These are phyloP conservation scores for Monosporascus sp. DNA, from an alignment of 2,329 filamentous ascomycete genomes.

Conservation along the genomic window DNA sequence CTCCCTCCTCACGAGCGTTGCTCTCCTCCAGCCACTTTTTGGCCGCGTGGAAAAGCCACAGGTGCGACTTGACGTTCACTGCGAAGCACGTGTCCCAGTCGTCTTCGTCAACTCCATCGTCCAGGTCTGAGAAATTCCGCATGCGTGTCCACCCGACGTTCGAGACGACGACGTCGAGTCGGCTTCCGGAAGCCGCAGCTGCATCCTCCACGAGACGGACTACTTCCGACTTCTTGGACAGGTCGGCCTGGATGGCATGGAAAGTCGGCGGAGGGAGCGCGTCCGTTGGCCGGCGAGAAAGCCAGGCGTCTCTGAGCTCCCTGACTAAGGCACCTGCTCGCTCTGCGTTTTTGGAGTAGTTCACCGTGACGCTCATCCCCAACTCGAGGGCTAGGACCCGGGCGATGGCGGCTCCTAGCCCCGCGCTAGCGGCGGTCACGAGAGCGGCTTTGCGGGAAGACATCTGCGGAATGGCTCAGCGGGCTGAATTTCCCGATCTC, in stretches of 20 bases:
- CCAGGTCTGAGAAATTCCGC: conserved; percentile 38
- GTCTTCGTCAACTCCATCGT: conserved; percentile 49
- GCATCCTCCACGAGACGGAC: conserved; percentile 41
- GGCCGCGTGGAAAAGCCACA: conserved; percentile 54
- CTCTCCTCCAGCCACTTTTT: conserved; percentile 42
- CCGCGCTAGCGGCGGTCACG: conserved; percentile 53
- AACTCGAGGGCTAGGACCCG: conserved; percentile 53
- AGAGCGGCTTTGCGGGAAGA: conserved; percentile 24
- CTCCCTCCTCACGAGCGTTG: conserved; percentile 19
- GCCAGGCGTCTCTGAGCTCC: conserved; percentile 45
- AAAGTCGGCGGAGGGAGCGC: conserved; percentile 28
- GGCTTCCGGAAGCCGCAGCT: conserved; percentile 26
- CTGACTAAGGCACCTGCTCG: conserved; percentile 57
- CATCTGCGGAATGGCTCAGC: too few relatives aligned
- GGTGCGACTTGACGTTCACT: conserved; percentile 58
- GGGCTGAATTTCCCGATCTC: too few relatives aligned
- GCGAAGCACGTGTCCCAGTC: conserved; percentile 56
- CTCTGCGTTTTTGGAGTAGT: conserved; percentile 59
- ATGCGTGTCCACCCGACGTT: conserved; percentile 59
- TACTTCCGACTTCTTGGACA: conserved; percentile 55
- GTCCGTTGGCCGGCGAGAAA: conserved; percentile 19
- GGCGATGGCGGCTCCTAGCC: conserved; percentile 64
- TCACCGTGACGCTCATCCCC: conserved; percentile 65
- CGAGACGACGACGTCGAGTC: conserved; percentile 71
- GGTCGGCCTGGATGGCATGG: conserved; percentile 57